Conservation (phyloP, 768 basidiomycete genomes). For the Mycena leptocephala region DNA sequence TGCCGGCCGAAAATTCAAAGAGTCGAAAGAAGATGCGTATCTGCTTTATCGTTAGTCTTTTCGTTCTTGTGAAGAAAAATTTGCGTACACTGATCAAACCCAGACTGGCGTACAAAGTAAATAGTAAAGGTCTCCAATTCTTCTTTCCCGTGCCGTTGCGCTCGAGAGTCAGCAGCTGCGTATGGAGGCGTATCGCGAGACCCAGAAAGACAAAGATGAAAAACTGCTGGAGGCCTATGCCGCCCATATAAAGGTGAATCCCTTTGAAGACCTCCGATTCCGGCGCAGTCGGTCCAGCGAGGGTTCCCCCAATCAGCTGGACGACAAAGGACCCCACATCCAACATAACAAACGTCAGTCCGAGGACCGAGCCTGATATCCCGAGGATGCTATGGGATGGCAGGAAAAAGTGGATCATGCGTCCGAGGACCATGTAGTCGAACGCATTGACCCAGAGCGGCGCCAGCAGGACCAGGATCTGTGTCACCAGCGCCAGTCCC, state of each 20-base stretch:
- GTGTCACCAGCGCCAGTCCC: slow-evolving; percentile 15
- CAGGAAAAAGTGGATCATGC: slow-evolving; percentile 39
- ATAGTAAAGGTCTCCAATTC: slow-evolving; percentile 19
- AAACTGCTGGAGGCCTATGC: slow-evolving; percentile 41
- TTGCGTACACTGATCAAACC: slow-evolving; percentile 17
- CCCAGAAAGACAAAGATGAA: slow-evolving; percentile 39
- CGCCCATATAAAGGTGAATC: slow-evolving; percentile 41
- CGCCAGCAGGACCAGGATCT: slow-evolving; percentile 39
- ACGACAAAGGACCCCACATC: slow-evolving; percentile 39
- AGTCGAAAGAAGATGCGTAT: slow-evolving; percentile 40
- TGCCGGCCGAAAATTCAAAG: slow-evolving; percentile 33
- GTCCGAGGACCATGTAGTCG: slow-evolving; percentile 40
- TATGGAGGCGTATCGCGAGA: slow-evolving; percentile 22
- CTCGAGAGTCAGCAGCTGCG: slow-evolving; percentile 13
- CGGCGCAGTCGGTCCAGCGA: slow-evolving; percentile 12
- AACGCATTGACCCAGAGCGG: slow-evolving; percentile 44
- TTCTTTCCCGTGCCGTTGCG: slow-evolving; percentile 20
- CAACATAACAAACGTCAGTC: slow-evolving; percentile 30
- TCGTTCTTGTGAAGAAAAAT: slow-evolving; percentile 5
- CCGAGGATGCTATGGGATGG: slow-evolving; percentile 35
- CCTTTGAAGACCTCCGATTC: slow-evolving; percentile 27
- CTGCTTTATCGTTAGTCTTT: slow-evolving; percentile 8
- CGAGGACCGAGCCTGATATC: slow-evolving; percentile 30
- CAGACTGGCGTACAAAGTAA: slow-evolving; percentile 18
- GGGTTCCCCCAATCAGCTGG: slow-evolving; percentile 34